phyloP scores from a whole-genome alignment of 2,329 filamentous ascomycete species.

The Byssochlamys sp. region DNA sequence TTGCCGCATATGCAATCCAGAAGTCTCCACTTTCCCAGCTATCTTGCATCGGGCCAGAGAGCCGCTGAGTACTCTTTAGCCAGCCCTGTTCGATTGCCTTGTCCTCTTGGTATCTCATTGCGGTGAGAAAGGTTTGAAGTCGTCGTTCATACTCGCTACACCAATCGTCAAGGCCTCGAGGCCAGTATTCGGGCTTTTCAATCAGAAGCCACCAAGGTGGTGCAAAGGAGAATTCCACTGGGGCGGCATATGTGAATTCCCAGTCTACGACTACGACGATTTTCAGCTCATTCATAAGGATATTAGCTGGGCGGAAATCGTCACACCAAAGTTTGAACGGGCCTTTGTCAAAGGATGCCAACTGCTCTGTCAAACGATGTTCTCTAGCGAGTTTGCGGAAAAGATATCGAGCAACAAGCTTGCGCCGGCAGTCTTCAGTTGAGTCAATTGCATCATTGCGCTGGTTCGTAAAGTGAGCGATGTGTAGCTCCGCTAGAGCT shows the following conservation, averaged over 20 bases:
- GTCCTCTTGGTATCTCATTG: constrained; percentile 7
- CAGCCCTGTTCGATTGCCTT: constrained; percentile 3
- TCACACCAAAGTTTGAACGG: background rate
- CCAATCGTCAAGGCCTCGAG: constrained; percentile 12
- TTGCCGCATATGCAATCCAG: constrained; percentile 9
- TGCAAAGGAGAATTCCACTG: constrained; percentile 10
- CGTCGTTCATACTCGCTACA: constrained; percentile 6
- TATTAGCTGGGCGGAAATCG: background rate
- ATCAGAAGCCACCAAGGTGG: constrained; percentile 18
- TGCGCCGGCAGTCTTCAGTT: background rate
- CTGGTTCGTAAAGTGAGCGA: constrained; percentile 28
- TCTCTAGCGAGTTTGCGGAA: background rate
- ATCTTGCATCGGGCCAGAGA: constrained; percentile 10
- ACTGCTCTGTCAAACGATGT: background rate
- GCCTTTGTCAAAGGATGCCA: background rate
- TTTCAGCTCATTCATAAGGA: background rate
- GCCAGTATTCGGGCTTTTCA: constrained; percentile 15
- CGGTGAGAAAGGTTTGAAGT: constrained; percentile 11
- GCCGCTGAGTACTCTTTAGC: constrained; percentile 6
- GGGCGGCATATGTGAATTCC: constrained; percentile 17
- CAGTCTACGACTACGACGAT: constrained; percentile 13
- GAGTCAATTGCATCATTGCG: constrained; percentile 22
- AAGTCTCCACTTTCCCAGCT: constrained; percentile 14
- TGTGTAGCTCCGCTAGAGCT: constrained; percentile 30
- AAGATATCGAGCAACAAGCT: background rate